Percentiles rank a stretch among this genome's conserved stretches.
phyloP scores from a whole-genome alignment of 106 monocot species.

The Dendrobium chrysotoxum region DNA sequence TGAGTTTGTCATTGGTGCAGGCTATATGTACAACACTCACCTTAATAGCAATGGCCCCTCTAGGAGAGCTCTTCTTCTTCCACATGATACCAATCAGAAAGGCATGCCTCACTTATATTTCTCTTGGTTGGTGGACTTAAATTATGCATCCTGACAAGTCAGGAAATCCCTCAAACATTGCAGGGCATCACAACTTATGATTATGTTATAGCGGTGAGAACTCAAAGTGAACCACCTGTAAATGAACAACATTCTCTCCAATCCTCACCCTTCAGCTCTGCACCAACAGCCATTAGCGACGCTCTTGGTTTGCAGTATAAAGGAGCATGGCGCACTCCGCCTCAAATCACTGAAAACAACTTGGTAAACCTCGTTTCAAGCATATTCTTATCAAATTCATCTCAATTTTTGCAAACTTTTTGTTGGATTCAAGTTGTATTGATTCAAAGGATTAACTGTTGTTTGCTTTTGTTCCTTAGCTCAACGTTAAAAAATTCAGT shows the following conservation, averaged over 20 bases:
- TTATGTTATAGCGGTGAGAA: conserved; percentile 59
- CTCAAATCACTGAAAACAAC: conserved; percentile 38
- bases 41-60: conserved; percentile 45
- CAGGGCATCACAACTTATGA: conserved; percentile 85
- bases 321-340: conserved; percentile 68
- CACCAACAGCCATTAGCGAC: conserved; percentile 44
- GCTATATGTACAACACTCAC: conserved; percentile 41
- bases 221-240: conserved; percentile 50
- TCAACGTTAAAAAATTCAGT: too few species aligned
- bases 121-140: neutral
- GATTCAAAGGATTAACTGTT: too few species aligned
- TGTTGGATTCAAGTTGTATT: too few species aligned
- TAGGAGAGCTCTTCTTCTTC: conserved; percentile 76
- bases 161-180: neutral
- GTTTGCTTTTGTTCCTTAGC: too few species aligned
- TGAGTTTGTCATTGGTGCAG: conserved; percentile 22
- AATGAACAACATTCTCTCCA: conserved; percentile 34
- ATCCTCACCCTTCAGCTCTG: conserved; percentile 53
- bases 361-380: neutral
- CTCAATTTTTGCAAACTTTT: neutral
- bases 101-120: conserved; percentile 14
- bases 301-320: conserved; percentile 51
- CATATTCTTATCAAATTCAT: neutral
- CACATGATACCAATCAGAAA: conserved; percentile 68
- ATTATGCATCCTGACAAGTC: neutral